phyloP scores from a whole-genome alignment of 2,329 filamentous ascomycete species.

The Colletotrichum somersetense region DNA sequence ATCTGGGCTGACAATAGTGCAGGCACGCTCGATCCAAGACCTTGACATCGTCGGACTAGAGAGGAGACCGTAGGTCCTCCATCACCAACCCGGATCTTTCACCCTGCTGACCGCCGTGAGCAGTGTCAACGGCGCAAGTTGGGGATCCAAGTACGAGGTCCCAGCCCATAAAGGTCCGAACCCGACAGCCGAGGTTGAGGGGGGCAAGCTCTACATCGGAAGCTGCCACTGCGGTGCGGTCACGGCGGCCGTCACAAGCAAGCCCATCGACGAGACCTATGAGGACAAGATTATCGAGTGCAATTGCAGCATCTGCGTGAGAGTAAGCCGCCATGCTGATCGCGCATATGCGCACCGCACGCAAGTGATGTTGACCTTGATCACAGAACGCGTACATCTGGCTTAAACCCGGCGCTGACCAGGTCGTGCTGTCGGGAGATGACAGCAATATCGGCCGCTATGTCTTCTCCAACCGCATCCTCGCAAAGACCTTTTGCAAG shows the following conservation, averaged over 20 bases:
- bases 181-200: conserved; percentile 54
- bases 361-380: neutral
- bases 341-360: neutral
- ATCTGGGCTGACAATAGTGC: conserved; percentile 7
- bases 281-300: conserved; percentile 55
- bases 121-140: conserved; percentile 55
- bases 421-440: conserved; percentile 56
- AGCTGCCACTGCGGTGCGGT: conserved; percentile 67
- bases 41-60: conserved; percentile 58
- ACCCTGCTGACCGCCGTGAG: conserved; percentile 25
- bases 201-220: conserved; percentile 59
- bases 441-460: conserved; percentile 56
- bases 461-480: conserved; percentile 49
- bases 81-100: conserved; percentile 28
- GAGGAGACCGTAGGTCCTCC: conserved; percentile 48
- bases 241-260: conserved; percentile 56
- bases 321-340: conserved; percentile 49
- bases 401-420: conserved; percentile 56
- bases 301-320: conserved; percentile 64
- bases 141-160: conserved; percentile 51
- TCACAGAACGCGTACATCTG: conserved; percentile 58
- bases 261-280: conserved; percentile 56
- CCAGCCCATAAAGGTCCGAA: conserved; percentile 56
- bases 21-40: conserved; percentile 59
- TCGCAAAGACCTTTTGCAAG: conserved; percentile 62